Base-by-base conservation (phyloP, 352 stramenopile species). In the Phytophthora podocarpi region DNA sequence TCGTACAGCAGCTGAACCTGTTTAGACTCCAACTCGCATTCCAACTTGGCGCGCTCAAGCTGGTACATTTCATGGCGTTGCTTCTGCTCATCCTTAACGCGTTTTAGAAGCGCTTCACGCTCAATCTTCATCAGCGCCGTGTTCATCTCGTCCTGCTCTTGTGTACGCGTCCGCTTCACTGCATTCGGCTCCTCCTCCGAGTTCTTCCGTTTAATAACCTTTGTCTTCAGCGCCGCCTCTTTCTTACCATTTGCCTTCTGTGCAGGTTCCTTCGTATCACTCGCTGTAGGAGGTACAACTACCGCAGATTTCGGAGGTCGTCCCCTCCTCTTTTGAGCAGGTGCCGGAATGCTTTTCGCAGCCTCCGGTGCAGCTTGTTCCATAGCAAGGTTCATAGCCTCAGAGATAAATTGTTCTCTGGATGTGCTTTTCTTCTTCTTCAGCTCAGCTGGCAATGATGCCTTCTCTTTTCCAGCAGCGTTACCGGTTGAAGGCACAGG, bases 1-100 rank as follows among this genome's bases (percentile, higher is more conserved):
- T 84, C 75, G 16, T 72, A 76, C 52, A 80, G 58, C 34, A 81
- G 36, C 32, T 84, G 72, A 40, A 84, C 36, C 23, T 73, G 61
- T 39, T 68, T 74, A 21, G 69, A 55, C 28, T 74, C 51, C 24
- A 77, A 18, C 41, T 77, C 69, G 30, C 35, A 63, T 37, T 71
- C 26, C 16, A 74, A 16, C 47, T 72, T 74, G 27, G 55, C 51
- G 20, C 52, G 53, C 28, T 77, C 59, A 15, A 77, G 36, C 34
- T 54, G 37, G 45, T 58, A 74, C 20, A 69, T 32, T 36, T 67
- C 51, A 20, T 64, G 55, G 8, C 65, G 69, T 9, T 74, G 69
- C 21, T 63, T 64, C 23, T 72, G 31, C 45, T 74, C 65, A 39
- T 77, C 64, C n/a, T 60, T 32, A 3, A 71, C 43, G 24, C 64